Conservation (phyloP, 2,329 filamentous ascomycete genomes). For the Ascochyta rabiei region DNA sequence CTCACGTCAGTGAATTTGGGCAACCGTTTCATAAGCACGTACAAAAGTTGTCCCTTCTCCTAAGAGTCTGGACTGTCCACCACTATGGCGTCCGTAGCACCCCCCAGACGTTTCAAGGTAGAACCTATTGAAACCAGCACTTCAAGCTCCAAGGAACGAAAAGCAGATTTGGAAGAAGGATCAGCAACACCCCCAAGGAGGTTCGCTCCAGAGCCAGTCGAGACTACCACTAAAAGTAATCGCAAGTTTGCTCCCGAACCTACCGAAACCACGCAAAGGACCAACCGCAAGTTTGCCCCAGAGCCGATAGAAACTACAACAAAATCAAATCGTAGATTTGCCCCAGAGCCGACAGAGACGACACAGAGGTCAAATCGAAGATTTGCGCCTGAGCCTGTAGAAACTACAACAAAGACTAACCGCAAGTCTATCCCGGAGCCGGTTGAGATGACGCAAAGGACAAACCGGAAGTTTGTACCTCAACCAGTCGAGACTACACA, state of each 20-base stretch:
- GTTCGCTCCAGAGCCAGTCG: slow-evolving; percentile 73
- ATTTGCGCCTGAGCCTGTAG: slow-evolving; percentile 47
- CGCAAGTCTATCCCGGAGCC: slow-evolving; percentile 35
- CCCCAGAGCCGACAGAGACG: slow-evolving; percentile 74
- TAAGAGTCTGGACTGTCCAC: slow-evolving; percentile 4
- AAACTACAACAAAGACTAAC: slow-evolving; percentile 39
- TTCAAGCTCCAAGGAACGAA: slow-evolving; percentile 64
- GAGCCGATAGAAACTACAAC: slow-evolving; percentile 40
- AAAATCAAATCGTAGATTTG: slow-evolving; percentile 59
- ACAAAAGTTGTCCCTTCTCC: slow-evolving; percentile 9
- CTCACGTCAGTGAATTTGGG: slow-evolving; percentile 21
- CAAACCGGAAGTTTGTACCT: slow-evolving; percentile 66
- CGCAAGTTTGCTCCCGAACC: slow-evolving; percentile 70
- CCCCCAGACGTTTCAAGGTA: slow-evolving; percentile 46
- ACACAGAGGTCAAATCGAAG: slow-evolving; percentile 60
- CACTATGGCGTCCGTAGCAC: slow-evolving; percentile 39
- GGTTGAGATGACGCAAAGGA: slow-evolving; percentile 33
- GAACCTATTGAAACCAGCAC: slow-evolving; percentile 45
- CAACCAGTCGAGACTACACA: slow-evolving; percentile 73
- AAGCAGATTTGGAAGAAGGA: slow-evolving; percentile 60
- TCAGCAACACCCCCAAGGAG: slow-evolving; percentile 49
- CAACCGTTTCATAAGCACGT: slow-evolving; percentile 5
- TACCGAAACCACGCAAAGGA: slow-evolving; percentile 69
- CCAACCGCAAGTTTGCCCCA: slow-evolving; percentile 50
- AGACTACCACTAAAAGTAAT: slow-evolving; percentile 65